Evolutionary conservation across 139 green algal genomes (phyloP), one percentile per base, ranked within the genome.

Genomic region (Bryopsis sp.): DNA sequence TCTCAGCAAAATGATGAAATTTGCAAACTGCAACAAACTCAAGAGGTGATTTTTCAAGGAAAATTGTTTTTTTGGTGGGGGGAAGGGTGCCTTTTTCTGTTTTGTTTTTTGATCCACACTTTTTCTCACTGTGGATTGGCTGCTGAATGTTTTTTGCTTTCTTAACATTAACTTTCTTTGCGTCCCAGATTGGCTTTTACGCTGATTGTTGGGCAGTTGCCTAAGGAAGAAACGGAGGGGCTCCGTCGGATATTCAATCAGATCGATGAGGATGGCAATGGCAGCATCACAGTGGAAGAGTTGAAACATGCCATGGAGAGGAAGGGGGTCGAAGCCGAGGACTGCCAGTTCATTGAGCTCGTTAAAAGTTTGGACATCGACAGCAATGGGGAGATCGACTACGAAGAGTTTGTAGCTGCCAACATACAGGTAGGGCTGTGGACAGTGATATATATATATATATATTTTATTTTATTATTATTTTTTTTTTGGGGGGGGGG

Each of bases 1-100:
- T 35, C 43, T 61, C 24, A 46, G 28, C 8, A 50, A 59, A 28
- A 29, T 72, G 46, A 58, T 29, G 11, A 5, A 46, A 29, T 72
- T 72, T 29, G 35, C 65, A 63, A 50, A 47, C 38, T 47, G 48
- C 65, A 72, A 72, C 37, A 58, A 36, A 7, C 65, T 72, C 22
- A 62, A 63, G 46, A 58, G 65, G 65, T n/a, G n/a, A n/a, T n/a
- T n/a, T n/a, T n/a, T n/a, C n/a, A n/a, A n/a, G n/a, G n/a, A n/a
- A n/a, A n/a, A n/a, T n/a, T n/a, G n/a, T n/a, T n/a, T n/a, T n/a
- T n/a, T n/a, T n/a, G n/a, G n/a, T n/a, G n/a, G n/a, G n/a, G n/a
- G n/a, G n/a, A n/a, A n/a, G n/a, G n/a, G n/a, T n/a, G n/a, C n/a
- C n/a, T n/a, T n/a, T n/a, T n/a, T n/a, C n/a, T n/a, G n/a, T n/a